phyloP scores from a whole-genome alignment of 1,284 basidiomycete species.

The Ganoderma multipileum region DNA sequence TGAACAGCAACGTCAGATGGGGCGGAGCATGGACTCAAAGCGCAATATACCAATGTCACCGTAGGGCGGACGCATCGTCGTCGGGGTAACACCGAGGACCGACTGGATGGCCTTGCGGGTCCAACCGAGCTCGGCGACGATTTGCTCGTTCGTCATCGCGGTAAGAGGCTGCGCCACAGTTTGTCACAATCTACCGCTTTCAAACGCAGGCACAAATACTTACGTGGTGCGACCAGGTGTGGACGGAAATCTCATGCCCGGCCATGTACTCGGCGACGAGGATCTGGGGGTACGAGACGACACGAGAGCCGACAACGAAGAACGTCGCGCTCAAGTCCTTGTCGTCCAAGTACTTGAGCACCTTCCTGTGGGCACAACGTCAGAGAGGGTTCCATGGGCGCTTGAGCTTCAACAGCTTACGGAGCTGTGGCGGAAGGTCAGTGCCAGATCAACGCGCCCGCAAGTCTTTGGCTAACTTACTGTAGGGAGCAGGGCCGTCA shows the following conservation, averaged over 20 bases:
- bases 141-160: slow-evolving; percentile 82
- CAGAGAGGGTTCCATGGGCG: background rate
- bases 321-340: slow-evolving; percentile 84
- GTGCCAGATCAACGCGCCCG: background rate
- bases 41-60: slow-evolving; percentile 46
- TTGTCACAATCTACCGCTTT: background rate
- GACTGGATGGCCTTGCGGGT: slow-evolving; percentile 84
- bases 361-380: slow-evolving; percentile 46
- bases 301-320: slow-evolving; percentile 92
- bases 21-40: background rate
- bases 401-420: slow-evolving; percentile 35
- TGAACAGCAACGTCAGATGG: slow-evolving; percentile 28
- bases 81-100: slow-evolving; percentile 83
- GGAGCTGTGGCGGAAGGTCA: slow-evolving; percentile 48
- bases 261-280: slow-evolving; percentile 86
- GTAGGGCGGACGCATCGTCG: slow-evolving; percentile 63
- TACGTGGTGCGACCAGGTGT: slow-evolving; percentile 81
- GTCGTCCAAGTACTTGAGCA: slow-evolving; percentile 74
- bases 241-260: slow-evolving; percentile 82
- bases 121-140: slow-evolving; percentile 95
- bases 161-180: slow-evolving; percentile 69
- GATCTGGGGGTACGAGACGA: slow-evolving; percentile 80
- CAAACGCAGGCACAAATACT: slow-evolving; percentile 19
- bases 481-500: slow-evolving; percentile 86
- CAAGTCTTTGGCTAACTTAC: slow-evolving; percentile 48